A percentile compares a stretch with the other conserved stretches of the same genome.
Conservation (phyloP, 495 filamentous ascomycete genomes). For the Friedmanniomyces endolithicus region DNA sequence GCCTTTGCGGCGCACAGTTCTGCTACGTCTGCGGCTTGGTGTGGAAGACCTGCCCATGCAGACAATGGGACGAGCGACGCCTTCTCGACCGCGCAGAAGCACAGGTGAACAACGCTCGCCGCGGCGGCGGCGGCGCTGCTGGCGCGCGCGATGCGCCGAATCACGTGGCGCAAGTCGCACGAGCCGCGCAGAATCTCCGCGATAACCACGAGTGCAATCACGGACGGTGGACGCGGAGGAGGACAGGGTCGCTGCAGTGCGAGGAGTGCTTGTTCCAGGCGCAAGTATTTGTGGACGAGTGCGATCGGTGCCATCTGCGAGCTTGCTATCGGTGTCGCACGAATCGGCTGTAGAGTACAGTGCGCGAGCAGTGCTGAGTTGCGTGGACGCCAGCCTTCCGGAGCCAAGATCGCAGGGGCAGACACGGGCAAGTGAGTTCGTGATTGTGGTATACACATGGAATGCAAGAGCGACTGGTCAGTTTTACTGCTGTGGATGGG, state of each 20-base stretch:
- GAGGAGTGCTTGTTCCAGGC: not conserved
- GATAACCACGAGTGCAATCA: conserved; percentile 1
- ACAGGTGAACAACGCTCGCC: not conserved
- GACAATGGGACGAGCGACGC: conserved; percentile 17
- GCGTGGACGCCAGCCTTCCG: too few species aligned
- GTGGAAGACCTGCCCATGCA: conserved; percentile 25
- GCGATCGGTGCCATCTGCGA: not conserved
- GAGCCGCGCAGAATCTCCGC: not conserved
- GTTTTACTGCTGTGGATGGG: too few species aligned
- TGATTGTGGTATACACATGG: too few species aligned
- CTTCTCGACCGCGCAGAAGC: conserved; percentile 7
- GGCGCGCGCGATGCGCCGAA: not conserved
- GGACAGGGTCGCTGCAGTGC: not conserved
- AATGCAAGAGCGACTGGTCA: too few species aligned
- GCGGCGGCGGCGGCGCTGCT: not conserved
- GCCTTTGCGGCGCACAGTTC: conserved; percentile 20
- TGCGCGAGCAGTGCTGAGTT: too few species aligned
- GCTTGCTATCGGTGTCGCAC: not conserved
- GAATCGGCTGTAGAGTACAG: not conserved
- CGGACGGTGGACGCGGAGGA: not conserved
- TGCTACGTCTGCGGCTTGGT: conserved; percentile 23
- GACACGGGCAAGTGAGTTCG: too few species aligned
- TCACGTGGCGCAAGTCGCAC: not conserved
- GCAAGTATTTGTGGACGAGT: not conserved
- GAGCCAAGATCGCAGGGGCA: too few species aligned